Evolutionary conservation across 2,329 filamentous ascomycete species (phyloP).

Genomic region (Fusarium globosum): DNA sequence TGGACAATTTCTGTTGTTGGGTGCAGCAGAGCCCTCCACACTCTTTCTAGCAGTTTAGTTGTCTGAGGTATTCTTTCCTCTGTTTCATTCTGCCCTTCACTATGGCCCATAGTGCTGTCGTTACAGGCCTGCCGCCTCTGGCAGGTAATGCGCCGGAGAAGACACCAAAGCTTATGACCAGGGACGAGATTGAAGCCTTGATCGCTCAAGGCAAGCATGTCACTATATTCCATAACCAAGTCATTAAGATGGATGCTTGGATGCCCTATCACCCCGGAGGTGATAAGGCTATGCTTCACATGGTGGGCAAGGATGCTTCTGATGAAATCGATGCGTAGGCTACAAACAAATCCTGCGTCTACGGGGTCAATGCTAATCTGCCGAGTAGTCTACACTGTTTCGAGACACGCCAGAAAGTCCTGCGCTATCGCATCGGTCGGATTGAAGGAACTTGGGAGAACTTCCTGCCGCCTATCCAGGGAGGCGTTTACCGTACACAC

Average conservation of each 20-base stretch:
- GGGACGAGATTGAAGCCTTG: constrained; percentile 69
- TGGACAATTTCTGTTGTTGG: not conserved
- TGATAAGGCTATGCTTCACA: constrained; percentile 89
- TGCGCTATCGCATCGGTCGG: constrained; percentile 83
- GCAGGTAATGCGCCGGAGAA: constrained; percentile 27
- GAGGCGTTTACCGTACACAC: constrained; percentile 75
- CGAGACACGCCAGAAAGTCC: constrained; percentile 81
- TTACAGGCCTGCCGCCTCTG: constrained; percentile 39
- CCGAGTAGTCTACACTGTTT: constrained; percentile 78
- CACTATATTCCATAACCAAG: constrained; percentile 82
- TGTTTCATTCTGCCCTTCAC: not conserved
- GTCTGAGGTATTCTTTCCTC: not conserved
- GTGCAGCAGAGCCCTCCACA: constrained; percentile 1
- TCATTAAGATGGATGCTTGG: constrained; percentile 91
- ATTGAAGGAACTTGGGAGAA: constrained; percentile 87
- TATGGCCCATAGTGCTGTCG: constrained; percentile 25
- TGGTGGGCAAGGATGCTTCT: constrained; percentile 93
- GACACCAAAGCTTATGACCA: constrained; percentile 53
- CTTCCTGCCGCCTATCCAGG: constrained; percentile 91
- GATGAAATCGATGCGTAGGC: constrained; percentile 91
- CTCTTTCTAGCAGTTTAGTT: constrained; percentile 5
- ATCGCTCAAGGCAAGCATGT: constrained; percentile 86
- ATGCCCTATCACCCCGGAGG: constrained; percentile 91
- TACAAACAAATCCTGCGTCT: not conserved
- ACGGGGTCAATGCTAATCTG: constrained; percentile 13